Evolutionary conservation across 2,329 filamentous ascomycete species (phyloP), one percentile per base, ranked within the genome.

Genomic region (Leptographium radiaticola): DNA sequence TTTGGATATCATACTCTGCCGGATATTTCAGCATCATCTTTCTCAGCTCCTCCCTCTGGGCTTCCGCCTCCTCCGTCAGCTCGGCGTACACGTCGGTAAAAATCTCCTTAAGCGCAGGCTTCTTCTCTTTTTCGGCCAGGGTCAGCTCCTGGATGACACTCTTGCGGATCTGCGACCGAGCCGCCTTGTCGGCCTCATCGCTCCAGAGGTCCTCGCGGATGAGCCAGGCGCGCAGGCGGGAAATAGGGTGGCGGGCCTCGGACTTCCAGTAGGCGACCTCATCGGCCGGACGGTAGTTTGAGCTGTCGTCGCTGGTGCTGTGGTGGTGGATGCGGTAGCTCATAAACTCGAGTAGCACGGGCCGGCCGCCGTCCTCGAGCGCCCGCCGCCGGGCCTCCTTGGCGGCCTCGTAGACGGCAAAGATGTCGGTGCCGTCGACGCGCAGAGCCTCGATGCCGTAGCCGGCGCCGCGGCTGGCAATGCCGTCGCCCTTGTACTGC

Each of bases 251-350:
- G 36, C 36, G 36, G 36, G 36, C 15, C 15, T 38, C 36, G 36
- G 36, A 38, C 36, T 38, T 38, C 36, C 36, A 38, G 36, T 38
- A 38, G 36, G 36, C 36, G 36, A 38, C 36, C 36, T 38, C 36
- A 6, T 38, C 36, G 36, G 36, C 36, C 15, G 36, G 36, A 6
- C 36, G 36, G 36, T 38, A 38, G 36, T 38, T 38, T 10, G 36
- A 38, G 15, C 86, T 91, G 70, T 97, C 93, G 65, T 97, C 93
- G 0, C 86, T 91, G 0, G 93, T 98, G 69, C 88, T 95, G 71
- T 97, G 93, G 66, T 98, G 65, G 9, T 87, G 90, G 49, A 97
- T 89, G 18, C 93, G 88, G 70, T 98, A 98, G 36, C 87, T 90
- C 89, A 98, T 95, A 54, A 89, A 89, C 70, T 98, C 93, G 47